Percentiles rank a stretch among this genome's conserved stretches.
Evolutionary conservation across 805 yeast genomes (phyloP).

Genomic region (Tetrapisispora taiwanensis): DNA sequence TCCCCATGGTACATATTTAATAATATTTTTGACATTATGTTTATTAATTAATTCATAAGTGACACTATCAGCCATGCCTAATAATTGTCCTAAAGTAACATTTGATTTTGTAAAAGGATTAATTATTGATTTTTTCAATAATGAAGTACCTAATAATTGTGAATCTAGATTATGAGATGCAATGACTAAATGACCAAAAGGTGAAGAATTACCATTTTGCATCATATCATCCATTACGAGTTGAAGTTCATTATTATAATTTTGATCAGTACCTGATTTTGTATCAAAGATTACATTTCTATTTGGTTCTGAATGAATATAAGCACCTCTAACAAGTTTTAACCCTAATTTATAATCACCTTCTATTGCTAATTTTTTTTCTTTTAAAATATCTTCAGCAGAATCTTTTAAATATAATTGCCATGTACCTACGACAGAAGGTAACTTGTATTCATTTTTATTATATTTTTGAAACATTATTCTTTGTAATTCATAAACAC

Average conservation of each 20-base stretch:
- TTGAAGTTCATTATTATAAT: constrained; percentile 62
- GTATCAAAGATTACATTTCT: constrained; percentile 64
- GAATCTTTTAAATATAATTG: constrained; percentile 84
- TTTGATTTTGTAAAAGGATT: constrained; percentile 36
- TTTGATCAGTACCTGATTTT: constrained; percentile 69
- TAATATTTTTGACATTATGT: constrained; percentile 59
- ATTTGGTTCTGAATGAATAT: constrained; percentile 78
- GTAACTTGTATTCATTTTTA: constrained; percentile 40
- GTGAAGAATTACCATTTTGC: constrained; percentile 34
- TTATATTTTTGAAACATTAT: constrained; percentile 67
- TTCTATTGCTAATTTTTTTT: constrained; percentile 52
- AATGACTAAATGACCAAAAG: constrained; percentile 70
- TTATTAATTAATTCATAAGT: constrained; percentile 62
- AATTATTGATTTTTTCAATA: constrained; percentile 30
- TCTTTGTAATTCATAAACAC: constrained; percentile 85
- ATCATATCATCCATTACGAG: constrained; percentile 51
- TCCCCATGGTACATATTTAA: constrained; percentile 97
- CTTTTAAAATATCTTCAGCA: constrained; percentile 47
- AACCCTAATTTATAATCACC: constrained; percentile 66
- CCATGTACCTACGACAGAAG: constrained; percentile 78
- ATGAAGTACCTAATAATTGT: constrained; percentile 57
- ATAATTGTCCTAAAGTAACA: constrained; percentile 77
- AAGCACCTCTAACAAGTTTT: constrained; percentile 92
- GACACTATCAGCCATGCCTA: constrained; percentile 92
- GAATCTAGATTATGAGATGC: constrained; percentile 85